A percentile compares a stretch with the other conserved stretches of the same genome.
Evolutionary conservation across 2,329 filamentous ascomycete genomes (phyloP).

Genomic region (Fusarium zealandicum): DNA sequence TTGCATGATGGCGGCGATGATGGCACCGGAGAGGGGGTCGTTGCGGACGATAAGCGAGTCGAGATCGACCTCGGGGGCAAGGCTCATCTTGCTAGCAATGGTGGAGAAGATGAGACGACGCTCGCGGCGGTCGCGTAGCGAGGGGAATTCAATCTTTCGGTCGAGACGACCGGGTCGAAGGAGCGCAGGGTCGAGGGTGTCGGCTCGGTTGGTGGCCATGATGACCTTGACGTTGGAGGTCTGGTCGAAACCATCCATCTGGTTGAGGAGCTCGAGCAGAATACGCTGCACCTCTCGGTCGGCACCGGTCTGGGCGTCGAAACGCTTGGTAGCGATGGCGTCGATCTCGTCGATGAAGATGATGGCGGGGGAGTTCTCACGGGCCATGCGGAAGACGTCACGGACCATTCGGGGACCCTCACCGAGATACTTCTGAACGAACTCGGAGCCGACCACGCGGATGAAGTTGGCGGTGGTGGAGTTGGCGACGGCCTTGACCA

Average conservation of each 20-base stretch:
- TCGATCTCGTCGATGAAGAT: slow-evolving; percentile 99
- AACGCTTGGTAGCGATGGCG: slow-evolving; percentile 98
- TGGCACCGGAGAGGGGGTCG: slow-evolving; percentile 90
- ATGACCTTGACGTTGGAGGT: slow-evolving; percentile 99
- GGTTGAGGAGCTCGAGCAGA: slow-evolving; percentile 93
- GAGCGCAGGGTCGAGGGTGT: slow-evolving; percentile 93
- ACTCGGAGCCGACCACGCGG: slow-evolving; percentile 96
- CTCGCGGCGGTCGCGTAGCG: slow-evolving; percentile 89
- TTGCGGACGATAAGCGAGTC: slow-evolving; percentile 97
- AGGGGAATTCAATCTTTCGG: slow-evolving; percentile 99
- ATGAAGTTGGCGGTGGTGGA: slow-evolving; percentile 98
- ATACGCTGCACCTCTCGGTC: slow-evolving; percentile 99
- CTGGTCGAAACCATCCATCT: slow-evolving; percentile 99
- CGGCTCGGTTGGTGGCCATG: slow-evolving; percentile 98
- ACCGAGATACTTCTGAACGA: slow-evolving; percentile 98
- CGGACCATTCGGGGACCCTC: slow-evolving; percentile 98
- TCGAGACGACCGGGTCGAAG: slow-evolving; percentile 94
- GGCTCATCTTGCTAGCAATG: slow-evolving; percentile 96
- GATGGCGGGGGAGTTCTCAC: slow-evolving; percentile 96
- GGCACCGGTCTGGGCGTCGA: slow-evolving; percentile 97
- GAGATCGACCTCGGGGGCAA: slow-evolving; percentile 94
- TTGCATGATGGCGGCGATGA: slow-evolving; percentile 99
- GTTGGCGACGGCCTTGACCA: slow-evolving; percentile 98
- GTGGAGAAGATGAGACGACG: slow-evolving; percentile 95
- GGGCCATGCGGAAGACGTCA: slow-evolving; percentile 98